Evolutionary conservation across 192 early-diverging fungal genomes (phyloP).

Genomic region (Backusella mclennaniae): DNA sequence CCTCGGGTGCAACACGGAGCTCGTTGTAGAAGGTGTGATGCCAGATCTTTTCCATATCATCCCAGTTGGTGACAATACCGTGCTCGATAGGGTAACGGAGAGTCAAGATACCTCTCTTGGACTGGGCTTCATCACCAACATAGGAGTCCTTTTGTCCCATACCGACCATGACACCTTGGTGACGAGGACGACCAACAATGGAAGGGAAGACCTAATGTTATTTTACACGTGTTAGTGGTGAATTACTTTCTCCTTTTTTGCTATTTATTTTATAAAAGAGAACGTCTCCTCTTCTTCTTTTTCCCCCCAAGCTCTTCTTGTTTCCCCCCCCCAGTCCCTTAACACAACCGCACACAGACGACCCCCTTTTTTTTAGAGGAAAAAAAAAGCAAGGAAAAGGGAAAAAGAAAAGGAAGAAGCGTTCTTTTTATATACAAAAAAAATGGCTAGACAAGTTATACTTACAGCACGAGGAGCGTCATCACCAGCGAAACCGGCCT

Average conservation of each 20-base stretch:
- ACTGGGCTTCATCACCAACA: slow-evolving; percentile 89
- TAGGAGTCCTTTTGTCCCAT: slow-evolving; percentile 92
- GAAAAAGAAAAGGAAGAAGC: slow-evolving; percentile 6
- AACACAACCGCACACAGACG: not conserved
- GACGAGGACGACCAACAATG: slow-evolving; percentile 83
- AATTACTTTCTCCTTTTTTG: not conserved
- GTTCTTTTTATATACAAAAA: not conserved
- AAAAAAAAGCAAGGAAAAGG: not conserved
- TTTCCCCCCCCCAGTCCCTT: not conserved
- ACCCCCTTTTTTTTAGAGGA: not conserved
- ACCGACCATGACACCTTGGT: slow-evolving; percentile 87
- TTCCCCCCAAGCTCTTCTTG: not conserved
- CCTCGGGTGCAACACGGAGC: slow-evolving; percentile 95
- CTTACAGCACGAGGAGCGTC: slow-evolving; percentile 83
- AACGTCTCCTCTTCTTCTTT: not conserved
- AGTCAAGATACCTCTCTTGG: slow-evolving; percentile 85
- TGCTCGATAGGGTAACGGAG: slow-evolving; percentile 89
- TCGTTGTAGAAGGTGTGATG: slow-evolving; percentile 98
- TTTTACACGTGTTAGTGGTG: not conserved
- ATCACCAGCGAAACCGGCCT: slow-evolving; percentile 92
- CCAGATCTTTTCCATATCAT: slow-evolving; percentile 95
- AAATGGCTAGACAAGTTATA: not conserved
- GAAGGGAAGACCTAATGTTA: slow-evolving; percentile 73
- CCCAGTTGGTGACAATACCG: slow-evolving; percentile 93
- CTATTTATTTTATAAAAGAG: not conserved